Conservation (phyloP, 768 basidiomycete species). For the Russula griseocarnosa region DNA sequence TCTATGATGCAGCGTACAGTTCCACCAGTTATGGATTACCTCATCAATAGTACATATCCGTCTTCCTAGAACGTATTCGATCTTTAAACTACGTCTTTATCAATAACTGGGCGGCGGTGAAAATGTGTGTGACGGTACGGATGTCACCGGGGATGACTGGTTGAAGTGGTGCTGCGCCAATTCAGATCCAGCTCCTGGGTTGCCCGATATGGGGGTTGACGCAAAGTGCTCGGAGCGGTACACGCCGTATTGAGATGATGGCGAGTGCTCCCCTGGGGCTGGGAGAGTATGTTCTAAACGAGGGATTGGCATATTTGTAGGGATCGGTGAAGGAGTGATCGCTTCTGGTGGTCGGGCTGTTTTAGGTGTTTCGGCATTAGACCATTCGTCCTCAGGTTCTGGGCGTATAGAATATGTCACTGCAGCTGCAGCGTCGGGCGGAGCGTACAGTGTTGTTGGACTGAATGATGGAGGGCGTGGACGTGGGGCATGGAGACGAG, state of each 20-base stretch:
- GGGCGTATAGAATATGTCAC: background rate
- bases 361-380: slow-evolving; percentile 13
- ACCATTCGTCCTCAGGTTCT: slow-evolving; percentile 13
- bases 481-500: slow-evolving; percentile 49
- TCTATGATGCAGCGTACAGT: slow-evolving; percentile 9
- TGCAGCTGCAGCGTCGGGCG: slow-evolving; percentile 4
- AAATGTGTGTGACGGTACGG: background rate
- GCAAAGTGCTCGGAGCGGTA: slow-evolving; percentile 3
- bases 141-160: background rate
- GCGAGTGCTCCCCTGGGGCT: background rate
- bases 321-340: background rate
- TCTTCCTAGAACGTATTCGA: background rate
- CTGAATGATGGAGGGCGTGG: slow-evolving; percentile 33
- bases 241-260: background rate
- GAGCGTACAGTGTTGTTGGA: slow-evolving; percentile 11
- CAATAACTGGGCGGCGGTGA: slow-evolving; percentile 18
- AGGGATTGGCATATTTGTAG: too few species aligned
- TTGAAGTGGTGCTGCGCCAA: background rate
- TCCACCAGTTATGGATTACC: slow-evolving; percentile 2
- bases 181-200: background rate
- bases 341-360: slow-evolving; percentile 1
- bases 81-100: background rate
- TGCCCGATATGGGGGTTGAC: background rate
- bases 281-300: background rate
- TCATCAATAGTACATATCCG: slow-evolving; percentile 4